Evolutionary conservation across 257 asterid genomes (phyloP).

Genomic region (Ballota nigra): DNA sequence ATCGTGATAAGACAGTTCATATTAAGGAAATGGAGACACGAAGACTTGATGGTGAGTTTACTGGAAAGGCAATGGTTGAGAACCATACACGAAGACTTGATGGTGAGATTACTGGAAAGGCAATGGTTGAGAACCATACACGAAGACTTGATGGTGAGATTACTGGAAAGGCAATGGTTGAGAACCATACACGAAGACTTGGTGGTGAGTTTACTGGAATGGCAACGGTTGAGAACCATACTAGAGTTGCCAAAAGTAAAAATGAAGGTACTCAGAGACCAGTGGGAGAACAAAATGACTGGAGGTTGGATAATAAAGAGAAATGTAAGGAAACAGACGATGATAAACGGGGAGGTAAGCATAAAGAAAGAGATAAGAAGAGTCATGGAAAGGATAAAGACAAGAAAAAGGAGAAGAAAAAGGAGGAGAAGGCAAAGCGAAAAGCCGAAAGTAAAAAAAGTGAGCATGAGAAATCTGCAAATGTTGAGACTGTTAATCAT

Average conservation of each 20-base stretch:
- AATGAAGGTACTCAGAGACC: conserved; percentile 39
- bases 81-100: too few species aligned
- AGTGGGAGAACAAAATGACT: conserved; percentile 35
- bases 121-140: conserved; percentile 30
- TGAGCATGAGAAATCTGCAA: conserved; percentile 34
- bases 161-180: too few species aligned
- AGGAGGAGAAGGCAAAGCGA: conserved; percentile 31
- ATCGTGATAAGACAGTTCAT: conserved; percentile 38
- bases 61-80: conserved; percentile 33
- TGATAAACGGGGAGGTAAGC: conserved; percentile 35
- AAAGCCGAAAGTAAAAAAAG: conserved; percentile 38
- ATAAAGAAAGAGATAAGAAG: conserved; percentile 43
- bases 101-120: too few species aligned
- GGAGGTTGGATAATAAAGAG: conserved; percentile 41
- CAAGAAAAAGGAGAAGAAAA: conserved; percentile 29
- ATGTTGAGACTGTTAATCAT: conserved; percentile 24
- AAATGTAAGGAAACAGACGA: conserved; percentile 42
- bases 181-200: conserved; percentile 28
- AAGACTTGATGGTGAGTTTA: conserved; percentile 31
- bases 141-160: conserved; percentile 34
- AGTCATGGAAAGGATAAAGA: conserved; percentile 45
- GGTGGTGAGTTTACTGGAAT: conserved; percentile 36
- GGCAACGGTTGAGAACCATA: conserved; percentile 30
- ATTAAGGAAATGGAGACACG: conserved; percentile 34
- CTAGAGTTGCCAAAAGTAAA: conserved; percentile 26